These are phyloP conservation scores for Hanseniaspora guilliermondii DNA, from an alignment of 805 yeast genomes.

Conservation along the genomic window DNA sequence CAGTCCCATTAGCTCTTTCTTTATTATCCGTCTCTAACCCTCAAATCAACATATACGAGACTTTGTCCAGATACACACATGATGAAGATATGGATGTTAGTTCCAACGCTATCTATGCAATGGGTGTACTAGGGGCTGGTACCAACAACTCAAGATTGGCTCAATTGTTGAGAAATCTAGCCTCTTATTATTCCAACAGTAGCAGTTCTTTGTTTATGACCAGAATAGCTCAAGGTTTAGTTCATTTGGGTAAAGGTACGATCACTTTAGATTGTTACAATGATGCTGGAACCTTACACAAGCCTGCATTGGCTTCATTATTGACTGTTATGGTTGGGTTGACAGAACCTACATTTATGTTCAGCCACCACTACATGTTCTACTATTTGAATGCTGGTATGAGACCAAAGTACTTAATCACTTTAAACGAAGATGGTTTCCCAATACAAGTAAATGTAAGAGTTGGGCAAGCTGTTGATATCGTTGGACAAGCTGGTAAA, in stretches of 20 bases:
- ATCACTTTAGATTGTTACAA: constrained; percentile 78
- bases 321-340: constrained; percentile 73
- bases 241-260: constrained; percentile 94
- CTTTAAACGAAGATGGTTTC: constrained; percentile 74
- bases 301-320: constrained; percentile 79
- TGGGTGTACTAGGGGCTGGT: constrained; percentile 98
- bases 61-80: constrained; percentile 89
- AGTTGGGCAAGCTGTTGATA: constrained; percentile 97
- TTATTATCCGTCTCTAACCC: constrained; percentile 86
- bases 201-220: constrained; percentile 86
- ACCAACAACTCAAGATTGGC: constrained; percentile 97
- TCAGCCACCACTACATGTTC: constrained; percentile 70
- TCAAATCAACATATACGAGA: constrained; percentile 92
- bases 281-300: constrained; percentile 76
- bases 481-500: constrained; percentile 97
- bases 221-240: constrained; percentile 85
- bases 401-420: constrained; percentile 83
- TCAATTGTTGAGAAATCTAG: constrained; percentile 86
- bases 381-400: constrained; percentile 79
- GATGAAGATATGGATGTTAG: constrained; percentile 92
- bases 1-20: constrained; percentile 98
- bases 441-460: constrained; percentile 92
- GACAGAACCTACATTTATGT: constrained; percentile 74
- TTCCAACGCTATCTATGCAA: constrained; percentile 82
- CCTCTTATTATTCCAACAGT: constrained; percentile 81